Base-by-base conservation (phyloP, 169 alveolate species). In the Plasmodium billcollinsi region DNA sequence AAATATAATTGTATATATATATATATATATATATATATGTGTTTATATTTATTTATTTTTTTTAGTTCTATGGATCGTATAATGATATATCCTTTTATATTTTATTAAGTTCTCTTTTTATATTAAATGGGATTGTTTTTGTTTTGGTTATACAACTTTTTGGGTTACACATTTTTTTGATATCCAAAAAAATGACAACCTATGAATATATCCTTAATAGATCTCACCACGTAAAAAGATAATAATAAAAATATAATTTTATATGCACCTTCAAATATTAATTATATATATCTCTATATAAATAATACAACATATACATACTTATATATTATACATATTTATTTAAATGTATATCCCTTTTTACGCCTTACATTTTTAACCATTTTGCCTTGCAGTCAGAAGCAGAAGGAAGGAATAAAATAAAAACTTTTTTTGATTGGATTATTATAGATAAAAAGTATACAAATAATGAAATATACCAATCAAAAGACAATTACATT, bases 201-300 rank as follows among this genome's bases (percentile, higher is more conserved):
- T 93, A 90, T 33, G 96, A 93, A 54, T 93, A 93, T 54, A 89
- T 88, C 66, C 78, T 89, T 21, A 89, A 75, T 89, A 88, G 88
- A 52, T 89, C 89, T 12, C 59, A 72, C 18, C 52, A 72, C 21
- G 90, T 78, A 78, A 61, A 74, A 65, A 54, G 9, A 11, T 29
- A 9, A 29, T 11, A 7, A 29, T 2, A 61, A 61, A 29, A n/a
- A 12, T 11, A 52, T 45, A 33, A 2, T 15, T 24, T 70, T 39
- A 20, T 49, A 43, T 29, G 24, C 71, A 14, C 70, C 9, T 39
- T 39, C 5, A 39, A 39, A 39, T 39, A 39, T 39, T 39, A 39
- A 15, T 26, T n/a, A 21, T 29, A 14, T 58, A 65, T 39, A 56
- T 29, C 20, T 45, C 21, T 11, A 29, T 20, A 3, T 21, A 26